Conservation (phyloP, 1,284 basidiomycete genomes). For the Vanrija pseudolonga region DNA sequence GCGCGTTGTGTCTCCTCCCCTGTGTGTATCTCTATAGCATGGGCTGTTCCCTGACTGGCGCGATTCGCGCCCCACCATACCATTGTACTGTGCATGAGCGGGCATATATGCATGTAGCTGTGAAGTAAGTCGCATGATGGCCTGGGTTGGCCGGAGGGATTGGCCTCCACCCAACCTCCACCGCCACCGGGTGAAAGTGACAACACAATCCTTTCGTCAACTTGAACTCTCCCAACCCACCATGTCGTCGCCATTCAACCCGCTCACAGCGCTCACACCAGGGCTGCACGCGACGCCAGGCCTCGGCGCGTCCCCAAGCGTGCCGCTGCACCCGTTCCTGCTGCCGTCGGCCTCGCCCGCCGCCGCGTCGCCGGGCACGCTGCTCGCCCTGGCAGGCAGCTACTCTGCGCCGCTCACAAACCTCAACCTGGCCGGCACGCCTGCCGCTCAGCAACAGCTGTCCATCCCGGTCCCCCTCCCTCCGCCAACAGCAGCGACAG, state of each 20-base stretch:
- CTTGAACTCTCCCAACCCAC: not conserved
- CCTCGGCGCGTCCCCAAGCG: not conserved
- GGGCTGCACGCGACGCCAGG: not conserved
- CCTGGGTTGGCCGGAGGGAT: too few species aligned
- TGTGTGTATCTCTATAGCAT: too few species aligned
- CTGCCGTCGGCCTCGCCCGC: not conserved
- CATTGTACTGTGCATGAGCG: too few species aligned
- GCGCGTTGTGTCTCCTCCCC: too few species aligned
- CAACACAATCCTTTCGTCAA: too few species aligned
- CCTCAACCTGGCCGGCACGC: not conserved
- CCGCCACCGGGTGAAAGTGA: too few species aligned
- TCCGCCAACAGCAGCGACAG: not conserved
- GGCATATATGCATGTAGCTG: too few species aligned
- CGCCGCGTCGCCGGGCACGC: not conserved
- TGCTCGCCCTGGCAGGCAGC: not conserved
- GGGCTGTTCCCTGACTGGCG: too few species aligned
- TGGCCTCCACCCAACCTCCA: too few species aligned
- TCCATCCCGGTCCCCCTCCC: not conserved
- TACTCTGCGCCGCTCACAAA: not conserved
- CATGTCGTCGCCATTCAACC: conserved; percentile 22
- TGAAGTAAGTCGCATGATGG: too few species aligned
- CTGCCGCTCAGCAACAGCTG: too few species aligned
- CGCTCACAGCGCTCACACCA: conserved; percentile 4
- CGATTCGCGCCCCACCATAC: too few species aligned
- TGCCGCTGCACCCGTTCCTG: not conserved